These are phyloP conservation scores for Pneumocystis murina DNA, from an alignment of 1,139 yeast genomes.

Conservation along the genomic window DNA sequence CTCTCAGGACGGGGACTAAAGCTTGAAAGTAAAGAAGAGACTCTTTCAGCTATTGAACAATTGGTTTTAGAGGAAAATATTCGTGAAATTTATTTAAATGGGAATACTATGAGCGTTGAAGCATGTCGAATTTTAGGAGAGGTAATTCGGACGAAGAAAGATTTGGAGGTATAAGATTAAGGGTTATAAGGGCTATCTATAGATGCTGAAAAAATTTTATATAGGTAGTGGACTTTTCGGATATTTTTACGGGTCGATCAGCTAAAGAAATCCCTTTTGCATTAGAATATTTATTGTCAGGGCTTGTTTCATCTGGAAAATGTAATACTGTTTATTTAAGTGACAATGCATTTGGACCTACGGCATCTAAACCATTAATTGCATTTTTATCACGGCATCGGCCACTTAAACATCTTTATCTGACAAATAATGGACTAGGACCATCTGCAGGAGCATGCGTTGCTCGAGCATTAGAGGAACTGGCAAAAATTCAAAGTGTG, in stretches of 20 bases:
- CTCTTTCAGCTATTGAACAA: slow-evolving; percentile 47
- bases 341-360: slow-evolving; percentile 93
- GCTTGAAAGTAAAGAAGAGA: slow-evolving; percentile 58
- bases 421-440: slow-evolving; percentile 94
- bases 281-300: slow-evolving; percentile 54
- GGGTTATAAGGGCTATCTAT: not conserved
- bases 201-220: slow-evolving; percentile 18
- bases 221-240: slow-evolving; percentile 66
- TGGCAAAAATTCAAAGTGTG: slow-evolving; percentile 48
- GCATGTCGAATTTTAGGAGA: slow-evolving; percentile 64
- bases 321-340: slow-evolving; percentile 66
- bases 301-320: slow-evolving; percentile 51
- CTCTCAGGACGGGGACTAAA: slow-evolving; percentile 24
- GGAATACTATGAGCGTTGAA: slow-evolving; percentile 86
- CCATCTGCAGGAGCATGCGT: slow-evolving; percentile 93
- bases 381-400: slow-evolving; percentile 58
- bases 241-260: slow-evolving; percentile 83
- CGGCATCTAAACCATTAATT: slow-evolving; percentile 82
- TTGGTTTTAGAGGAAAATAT: slow-evolving; percentile 31
- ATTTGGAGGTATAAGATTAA: slow-evolving; percentile 30
- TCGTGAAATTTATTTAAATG: slow-evolving; percentile 62
- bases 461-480: slow-evolving; percentile 64
- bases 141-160: slow-evolving; percentile 31
- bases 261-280: slow-evolving; percentile 89
- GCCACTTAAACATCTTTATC: slow-evolving; percentile 66